phyloP scores from a whole-genome alignment of 176 grass and related monocot genomes.

The Carex scoparia region DNA sequence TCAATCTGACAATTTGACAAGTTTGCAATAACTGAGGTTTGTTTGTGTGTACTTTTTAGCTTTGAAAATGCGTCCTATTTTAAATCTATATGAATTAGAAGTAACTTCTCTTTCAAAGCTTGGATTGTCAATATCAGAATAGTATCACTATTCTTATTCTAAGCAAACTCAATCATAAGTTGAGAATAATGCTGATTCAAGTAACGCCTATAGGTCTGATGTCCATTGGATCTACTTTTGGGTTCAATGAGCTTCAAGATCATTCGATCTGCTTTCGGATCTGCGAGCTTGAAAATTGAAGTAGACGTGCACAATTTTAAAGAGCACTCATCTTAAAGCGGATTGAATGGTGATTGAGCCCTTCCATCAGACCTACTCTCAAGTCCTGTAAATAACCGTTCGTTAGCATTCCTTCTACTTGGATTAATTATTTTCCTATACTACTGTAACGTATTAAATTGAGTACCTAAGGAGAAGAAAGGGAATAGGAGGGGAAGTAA shows the following conservation, averaged over 20 bases:
- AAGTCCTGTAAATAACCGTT: neutral
- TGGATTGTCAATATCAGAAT: neutral
- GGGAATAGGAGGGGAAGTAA: no score
- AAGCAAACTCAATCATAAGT: neutral
- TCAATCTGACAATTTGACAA: neutral
- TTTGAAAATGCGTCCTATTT: neutral
- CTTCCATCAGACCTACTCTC: no score
- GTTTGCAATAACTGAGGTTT: neutral
- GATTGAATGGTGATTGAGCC: no score
- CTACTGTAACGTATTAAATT: neutral
- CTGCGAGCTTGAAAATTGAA: no score
- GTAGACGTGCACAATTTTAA: no score
- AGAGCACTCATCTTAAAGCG: no score
- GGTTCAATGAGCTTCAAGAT: no score
- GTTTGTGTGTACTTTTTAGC: neutral
- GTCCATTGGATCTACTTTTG: no score
- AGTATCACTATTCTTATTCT: neutral
- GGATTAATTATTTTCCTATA: neutral
- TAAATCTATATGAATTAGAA: neutral
- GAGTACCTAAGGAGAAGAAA: neutral
- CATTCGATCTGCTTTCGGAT: no score
- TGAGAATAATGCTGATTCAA: neutral
- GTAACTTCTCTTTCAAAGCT: neutral
- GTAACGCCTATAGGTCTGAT: no score
- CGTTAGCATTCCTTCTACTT: neutral